A percentile compares a stretch with the other conserved stretches of the same genome.
These are phyloP conservation scores for Stephanodiscus minutulus DNA, from an alignment of 108 stramenopile genomes.

Conservation along the genomic window DNA sequence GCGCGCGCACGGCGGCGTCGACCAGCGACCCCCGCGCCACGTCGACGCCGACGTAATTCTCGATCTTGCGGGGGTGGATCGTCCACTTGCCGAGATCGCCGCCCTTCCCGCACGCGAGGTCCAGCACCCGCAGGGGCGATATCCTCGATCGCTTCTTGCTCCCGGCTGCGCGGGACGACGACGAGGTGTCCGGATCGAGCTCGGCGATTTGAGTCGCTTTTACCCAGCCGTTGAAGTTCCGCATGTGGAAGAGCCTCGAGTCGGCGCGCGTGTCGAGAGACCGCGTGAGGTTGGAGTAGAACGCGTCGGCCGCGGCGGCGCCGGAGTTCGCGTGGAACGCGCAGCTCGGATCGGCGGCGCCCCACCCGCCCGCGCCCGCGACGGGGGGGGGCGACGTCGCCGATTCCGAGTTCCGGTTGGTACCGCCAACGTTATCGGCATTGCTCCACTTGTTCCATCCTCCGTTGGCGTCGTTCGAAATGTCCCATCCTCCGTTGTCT, in stretches of 20 bases:
- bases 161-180: constrained; percentile 2
- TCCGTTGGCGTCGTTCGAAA: constrained; percentile 3
- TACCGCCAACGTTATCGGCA: no score
- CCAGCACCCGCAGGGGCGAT: constrained; percentile 82
- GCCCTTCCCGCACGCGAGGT: constrained; percentile 98
- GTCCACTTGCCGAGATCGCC: constrained; percentile 97
- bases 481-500: constrained; percentile 34
- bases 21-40: constrained; percentile 93
- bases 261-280: constrained; percentile 77
- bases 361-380: constrained; percentile 29
- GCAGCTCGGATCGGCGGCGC: constrained; percentile 25
- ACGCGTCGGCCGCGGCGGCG: constrained; percentile 85
- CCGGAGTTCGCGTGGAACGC: constrained; percentile 74
- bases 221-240: constrained; percentile 97
- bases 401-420: no score
- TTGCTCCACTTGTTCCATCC: constrained; percentile 17
- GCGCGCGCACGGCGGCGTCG: constrained; percentile 90
- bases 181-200: constrained; percentile 54
- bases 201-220: constrained; percentile 93
- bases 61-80: constrained; percentile 67
- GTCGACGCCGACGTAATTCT: constrained; percentile 94
- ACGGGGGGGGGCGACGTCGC: constrained; percentile 21
- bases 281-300: constrained; percentile 78
- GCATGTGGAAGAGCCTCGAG: constrained; percentile 92
- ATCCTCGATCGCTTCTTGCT: constrained; percentile 39